phyloP scores from a whole-genome alignment of 345 rosid genomes.

The Salix koriyanagi region DNA sequence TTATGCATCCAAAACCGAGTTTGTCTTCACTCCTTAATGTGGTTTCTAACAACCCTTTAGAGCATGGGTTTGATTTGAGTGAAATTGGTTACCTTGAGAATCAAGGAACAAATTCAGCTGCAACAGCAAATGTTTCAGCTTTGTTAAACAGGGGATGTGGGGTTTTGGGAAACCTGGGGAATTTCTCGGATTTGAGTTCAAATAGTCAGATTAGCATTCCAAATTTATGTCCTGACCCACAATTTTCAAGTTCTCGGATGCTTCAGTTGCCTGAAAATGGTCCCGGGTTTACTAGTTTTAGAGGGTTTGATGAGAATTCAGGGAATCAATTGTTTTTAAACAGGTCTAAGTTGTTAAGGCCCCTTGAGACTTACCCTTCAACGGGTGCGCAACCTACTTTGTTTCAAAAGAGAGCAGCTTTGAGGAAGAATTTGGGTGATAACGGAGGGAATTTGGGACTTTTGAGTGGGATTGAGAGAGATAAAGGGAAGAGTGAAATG shows the following conservation, averaged over 20 bases:
- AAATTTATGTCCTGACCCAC: slow-evolving; percentile 32
- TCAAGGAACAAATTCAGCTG: slow-evolving; percentile 28
- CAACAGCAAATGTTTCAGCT: slow-evolving; percentile 16
- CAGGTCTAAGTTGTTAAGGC: slow-evolving; percentile 53
- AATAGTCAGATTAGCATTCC: slow-evolving; percentile 29
- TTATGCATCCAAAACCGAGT: slow-evolving; percentile 39
- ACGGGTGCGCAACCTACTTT: slow-evolving; percentile 56
- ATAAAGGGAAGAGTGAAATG: slow-evolving; percentile 44
- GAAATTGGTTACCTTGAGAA: slow-evolving; percentile 51
- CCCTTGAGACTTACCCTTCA: slow-evolving; percentile 45
- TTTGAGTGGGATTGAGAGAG: slow-evolving; percentile 30
- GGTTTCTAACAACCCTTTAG: slow-evolving; percentile 43
- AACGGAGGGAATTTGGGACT: slow-evolving; percentile 27
- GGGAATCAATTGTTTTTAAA: slow-evolving; percentile 36
- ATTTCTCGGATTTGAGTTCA: slow-evolving; percentile 34
- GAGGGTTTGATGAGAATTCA: slow-evolving; percentile 39
- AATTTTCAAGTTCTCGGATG: slow-evolving; percentile 23
- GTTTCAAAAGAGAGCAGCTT: slow-evolving; percentile 57
- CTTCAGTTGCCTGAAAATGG: slow-evolving; percentile 35
- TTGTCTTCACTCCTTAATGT: slow-evolving; percentile 42
- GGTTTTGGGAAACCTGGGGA: slow-evolving; percentile 31
- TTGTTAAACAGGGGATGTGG: slow-evolving; percentile 34
- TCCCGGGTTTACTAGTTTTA: slow-evolving; percentile 33
- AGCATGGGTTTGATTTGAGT: slow-evolving; percentile 46
- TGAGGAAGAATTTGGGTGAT: slow-evolving; percentile 43